Conservation (phyloP, 192 early-diverging fungal species). For the Podila epigama region DNA sequence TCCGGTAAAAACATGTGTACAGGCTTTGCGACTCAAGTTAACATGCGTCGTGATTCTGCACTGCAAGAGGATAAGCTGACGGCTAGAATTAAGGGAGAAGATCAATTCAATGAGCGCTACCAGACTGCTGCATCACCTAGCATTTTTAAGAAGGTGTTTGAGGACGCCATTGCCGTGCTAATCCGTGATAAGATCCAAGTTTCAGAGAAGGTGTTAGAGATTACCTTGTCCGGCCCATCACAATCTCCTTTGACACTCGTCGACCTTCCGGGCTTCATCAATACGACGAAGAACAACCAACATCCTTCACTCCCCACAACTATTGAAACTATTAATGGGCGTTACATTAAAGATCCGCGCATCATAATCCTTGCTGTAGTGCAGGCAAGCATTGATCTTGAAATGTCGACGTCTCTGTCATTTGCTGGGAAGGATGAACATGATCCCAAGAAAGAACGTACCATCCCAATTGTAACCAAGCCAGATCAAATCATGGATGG, state of each 20-base stretch:
- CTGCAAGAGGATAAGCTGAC: background rate
- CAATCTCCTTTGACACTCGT: constrained; percentile 7
- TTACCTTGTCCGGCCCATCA: constrained; percentile 4
- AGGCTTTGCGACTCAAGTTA: constrained; percentile 5
- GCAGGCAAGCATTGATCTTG: background rate
- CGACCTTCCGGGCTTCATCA: constrained; percentile 9
- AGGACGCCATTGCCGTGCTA: background rate
- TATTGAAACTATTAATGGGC: background rate
- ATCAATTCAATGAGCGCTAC: constrained; percentile 1
- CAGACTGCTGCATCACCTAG: background rate
- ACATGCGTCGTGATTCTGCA: background rate
- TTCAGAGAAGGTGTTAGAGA: constrained; percentile 4
- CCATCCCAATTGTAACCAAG: constrained; percentile 24
- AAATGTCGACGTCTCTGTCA: background rate
- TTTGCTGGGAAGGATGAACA: background rate
- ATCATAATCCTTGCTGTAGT: constrained; percentile 9
- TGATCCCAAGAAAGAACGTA: constrained; percentile 7
- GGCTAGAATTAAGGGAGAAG: background rate
- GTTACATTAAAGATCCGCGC: background rate
- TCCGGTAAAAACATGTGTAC: constrained; percentile 6
- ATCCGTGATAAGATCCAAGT: background rate
- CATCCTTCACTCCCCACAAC: background rate
- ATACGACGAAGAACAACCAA: background rate
- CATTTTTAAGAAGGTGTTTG: background rate
- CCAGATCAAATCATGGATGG: background rate